Evolutionary conservation across 1,139 yeast genomes (phyloP).

Genomic region (Yamadazyma sp.): DNA sequence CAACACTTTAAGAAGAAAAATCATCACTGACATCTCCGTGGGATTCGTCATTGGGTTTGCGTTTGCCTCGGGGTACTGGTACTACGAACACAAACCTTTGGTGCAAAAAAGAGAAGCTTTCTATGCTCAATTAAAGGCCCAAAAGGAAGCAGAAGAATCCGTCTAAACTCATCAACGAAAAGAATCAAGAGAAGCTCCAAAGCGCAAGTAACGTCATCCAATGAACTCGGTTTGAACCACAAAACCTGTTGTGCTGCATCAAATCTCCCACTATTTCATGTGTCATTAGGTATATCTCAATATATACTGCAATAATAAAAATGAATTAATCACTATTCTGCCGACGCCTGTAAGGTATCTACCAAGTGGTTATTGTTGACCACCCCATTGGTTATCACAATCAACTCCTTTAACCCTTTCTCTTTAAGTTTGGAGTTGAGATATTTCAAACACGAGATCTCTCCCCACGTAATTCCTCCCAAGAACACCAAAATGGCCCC

Average conservation of each 20-base stretch:
- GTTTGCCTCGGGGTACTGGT: conserved; percentile 35
- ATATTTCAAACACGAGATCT: conserved; percentile 63
- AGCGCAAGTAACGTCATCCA: no score
- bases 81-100: conserved; percentile 60
- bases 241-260: neutral
- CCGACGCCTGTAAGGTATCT: neutral
- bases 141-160: conserved; percentile 67
- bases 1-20: conserved; percentile 81
- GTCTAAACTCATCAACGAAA: conserved; percentile 8
- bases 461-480: conserved; percentile 84
- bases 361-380: conserved; percentile 36
- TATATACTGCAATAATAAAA: neutral
- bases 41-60: conserved; percentile 54
- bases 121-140: conserved; percentile 73
- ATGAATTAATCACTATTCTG: neutral
- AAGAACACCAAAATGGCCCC: conserved; percentile 50
- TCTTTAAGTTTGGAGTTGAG: conserved; percentile 42
- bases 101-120: conserved; percentile 80
- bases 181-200: neutral
- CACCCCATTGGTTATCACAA: conserved; percentile 58
- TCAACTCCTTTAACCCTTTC: conserved; percentile 40
- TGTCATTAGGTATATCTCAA: neutral
- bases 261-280: neutral
- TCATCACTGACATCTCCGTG: conserved; percentile 74
- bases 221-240: neutral